Evolutionary conservation across 495 filamentous ascomycete species (phyloP).

Genomic region (Penicillium bialowiezense): DNA sequence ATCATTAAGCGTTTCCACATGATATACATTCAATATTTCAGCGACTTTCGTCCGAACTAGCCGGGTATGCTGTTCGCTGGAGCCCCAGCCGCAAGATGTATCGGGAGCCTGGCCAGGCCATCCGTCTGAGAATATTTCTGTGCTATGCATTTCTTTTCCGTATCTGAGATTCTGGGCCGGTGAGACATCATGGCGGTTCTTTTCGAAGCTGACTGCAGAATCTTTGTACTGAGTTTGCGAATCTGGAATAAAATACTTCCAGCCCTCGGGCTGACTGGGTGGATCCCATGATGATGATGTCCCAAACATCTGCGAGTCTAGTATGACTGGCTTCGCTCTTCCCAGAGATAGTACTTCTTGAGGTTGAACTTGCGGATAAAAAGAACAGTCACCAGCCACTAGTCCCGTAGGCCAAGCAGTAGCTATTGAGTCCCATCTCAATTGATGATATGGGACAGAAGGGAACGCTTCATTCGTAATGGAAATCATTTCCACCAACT

Average conservation of each 20-base stretch:
- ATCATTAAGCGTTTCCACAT: slow-evolving; percentile 6
- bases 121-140: slow-evolving; percentile 5
- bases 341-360: neutral
- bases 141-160: neutral
- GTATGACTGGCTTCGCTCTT: neutral
- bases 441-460: slow-evolving; percentile 4
- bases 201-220: neutral
- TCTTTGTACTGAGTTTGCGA: neutral
- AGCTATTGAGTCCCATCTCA: neutral
- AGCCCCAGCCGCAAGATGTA: slow-evolving; percentile 8
- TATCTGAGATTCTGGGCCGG: neutral
- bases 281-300: slow-evolving; percentile 4
- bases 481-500: slow-evolving; percentile 1
- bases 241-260: slow-evolving; percentile 5
- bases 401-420: slow-evolving; percentile 2
- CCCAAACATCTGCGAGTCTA: neutral
- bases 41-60: slow-evolving; percentile 5
- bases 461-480: slow-evolving; percentile 1
- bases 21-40: slow-evolving; percentile 7
- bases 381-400: slow-evolving; percentile 1
- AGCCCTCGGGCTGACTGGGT: neutral
- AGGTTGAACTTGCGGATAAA: neutral
- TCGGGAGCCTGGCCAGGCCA: slow-evolving; percentile 5
- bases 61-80: slow-evolving; percentile 5
- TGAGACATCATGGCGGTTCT: neutral